Conservation (phyloP, 208 protist species). For the Leishmania tropica region DNA sequence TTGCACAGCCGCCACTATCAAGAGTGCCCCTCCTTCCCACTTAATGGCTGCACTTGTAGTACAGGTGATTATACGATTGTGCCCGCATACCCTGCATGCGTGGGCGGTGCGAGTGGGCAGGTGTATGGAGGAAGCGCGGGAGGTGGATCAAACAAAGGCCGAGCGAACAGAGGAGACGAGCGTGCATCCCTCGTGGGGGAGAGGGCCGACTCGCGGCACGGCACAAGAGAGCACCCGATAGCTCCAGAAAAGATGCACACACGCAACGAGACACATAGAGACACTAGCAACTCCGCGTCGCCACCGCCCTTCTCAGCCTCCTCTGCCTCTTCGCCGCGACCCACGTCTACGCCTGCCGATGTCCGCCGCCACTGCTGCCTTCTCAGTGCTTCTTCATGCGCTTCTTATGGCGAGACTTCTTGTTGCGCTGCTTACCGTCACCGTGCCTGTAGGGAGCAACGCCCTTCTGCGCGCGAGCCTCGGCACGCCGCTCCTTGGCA, state of each 20-base stretch:
- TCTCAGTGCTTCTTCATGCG: constrained; percentile 68
- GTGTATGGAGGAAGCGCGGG: not conserved
- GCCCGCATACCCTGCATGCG: not conserved
- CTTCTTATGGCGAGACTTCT: constrained; percentile 77
- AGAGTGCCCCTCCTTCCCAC: not conserved
- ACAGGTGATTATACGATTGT: not conserved
- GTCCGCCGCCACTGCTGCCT: not conserved
- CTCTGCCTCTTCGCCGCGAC: not conserved
- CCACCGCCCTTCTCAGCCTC: not conserved
- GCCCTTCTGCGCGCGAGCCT: constrained; percentile 67
- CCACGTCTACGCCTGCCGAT: not conserved
- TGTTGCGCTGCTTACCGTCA: constrained; percentile 61
- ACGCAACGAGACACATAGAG: not conserved
- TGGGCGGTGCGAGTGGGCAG: not conserved
- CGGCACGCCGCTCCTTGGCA: constrained; percentile 60
- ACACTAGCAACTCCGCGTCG: not conserved
- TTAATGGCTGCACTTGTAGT: not conserved
- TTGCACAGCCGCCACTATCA: not conserved
- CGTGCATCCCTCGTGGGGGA: not conserved
- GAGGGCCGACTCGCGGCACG: not conserved
- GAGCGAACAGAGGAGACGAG: not conserved
- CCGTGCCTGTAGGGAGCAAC: constrained; percentile 52
- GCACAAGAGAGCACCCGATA: not conserved
- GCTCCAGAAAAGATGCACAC: not conserved
- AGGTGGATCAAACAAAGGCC: not conserved